Conservation (phyloP, 2,329 filamentous ascomycete species). For the Trichoderma sp. region DNA sequence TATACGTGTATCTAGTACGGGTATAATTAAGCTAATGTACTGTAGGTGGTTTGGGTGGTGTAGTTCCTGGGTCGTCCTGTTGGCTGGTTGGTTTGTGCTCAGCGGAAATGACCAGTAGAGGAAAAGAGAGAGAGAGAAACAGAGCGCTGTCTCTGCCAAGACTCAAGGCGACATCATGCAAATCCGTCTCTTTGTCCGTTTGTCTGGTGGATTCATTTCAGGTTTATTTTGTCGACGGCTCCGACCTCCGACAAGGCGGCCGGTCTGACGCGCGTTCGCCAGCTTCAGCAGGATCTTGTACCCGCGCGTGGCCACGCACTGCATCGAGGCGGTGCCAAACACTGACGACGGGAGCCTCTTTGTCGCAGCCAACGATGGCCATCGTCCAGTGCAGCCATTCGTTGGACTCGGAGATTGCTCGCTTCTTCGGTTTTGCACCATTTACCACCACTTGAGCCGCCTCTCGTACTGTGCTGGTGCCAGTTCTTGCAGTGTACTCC, state of each 20-base stretch:
- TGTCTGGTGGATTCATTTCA: background rate
- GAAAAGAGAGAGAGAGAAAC: background rate
- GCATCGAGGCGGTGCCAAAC: background rate
- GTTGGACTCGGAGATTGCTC: conserved; percentile 9
- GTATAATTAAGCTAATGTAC: background rate
- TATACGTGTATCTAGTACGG: background rate
- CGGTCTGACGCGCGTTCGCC: background rate
- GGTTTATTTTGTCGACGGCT: background rate
- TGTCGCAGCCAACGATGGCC: background rate
- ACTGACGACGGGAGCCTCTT: background rate
- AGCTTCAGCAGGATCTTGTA: background rate
- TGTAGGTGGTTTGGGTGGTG: background rate
- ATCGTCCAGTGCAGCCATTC: background rate
- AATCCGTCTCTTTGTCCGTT: background rate
- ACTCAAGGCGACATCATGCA: background rate
- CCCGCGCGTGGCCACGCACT: background rate
- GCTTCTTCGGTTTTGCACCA: conserved; percentile 3
- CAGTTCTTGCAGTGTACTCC: background rate
- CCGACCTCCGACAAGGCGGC: background rate
- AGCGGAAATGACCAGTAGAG: background rate
- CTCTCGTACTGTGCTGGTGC: background rate
- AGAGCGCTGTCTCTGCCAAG: background rate
- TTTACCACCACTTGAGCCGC: background rate
- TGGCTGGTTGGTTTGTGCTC: no score
- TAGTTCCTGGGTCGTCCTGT: background rate